phyloP scores from a whole-genome alignment of 2,329 filamentous ascomycete species.

The Diaporthe citriasiana region DNA sequence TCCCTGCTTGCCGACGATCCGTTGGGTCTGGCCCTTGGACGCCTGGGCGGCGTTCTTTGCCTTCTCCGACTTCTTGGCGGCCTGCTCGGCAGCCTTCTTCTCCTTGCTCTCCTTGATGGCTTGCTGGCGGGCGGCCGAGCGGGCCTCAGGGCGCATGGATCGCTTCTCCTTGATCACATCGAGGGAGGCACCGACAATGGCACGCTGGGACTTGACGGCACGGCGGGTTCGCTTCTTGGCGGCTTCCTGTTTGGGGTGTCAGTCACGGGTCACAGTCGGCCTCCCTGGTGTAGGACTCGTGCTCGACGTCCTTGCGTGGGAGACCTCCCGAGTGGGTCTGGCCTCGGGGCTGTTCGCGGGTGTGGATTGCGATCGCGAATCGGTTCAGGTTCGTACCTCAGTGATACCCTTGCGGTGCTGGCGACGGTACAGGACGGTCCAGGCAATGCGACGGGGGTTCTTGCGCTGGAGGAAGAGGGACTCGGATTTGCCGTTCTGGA shows the following conservation, averaged over 20 bases:
- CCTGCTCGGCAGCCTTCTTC: constrained; percentile 91
- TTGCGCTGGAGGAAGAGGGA: constrained; percentile 99
- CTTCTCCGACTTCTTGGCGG: constrained; percentile 99
- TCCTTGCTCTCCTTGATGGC: constrained; percentile 99
- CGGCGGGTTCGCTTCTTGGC: constrained; percentile 99
- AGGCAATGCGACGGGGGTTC: constrained; percentile 99
- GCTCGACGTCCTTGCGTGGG: neutral
- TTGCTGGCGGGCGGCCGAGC: constrained; percentile 86
- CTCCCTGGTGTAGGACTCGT: neutral
- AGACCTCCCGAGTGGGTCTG: constrained; percentile 27
- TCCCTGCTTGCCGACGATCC: constrained; percentile 96
- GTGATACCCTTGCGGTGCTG: constrained; percentile 99
- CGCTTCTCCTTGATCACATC: constrained; percentile 99
- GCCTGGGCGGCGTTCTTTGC: constrained; percentile 86
- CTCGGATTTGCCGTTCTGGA: constrained; percentile 99
- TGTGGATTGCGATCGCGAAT: constrained; percentile 37
- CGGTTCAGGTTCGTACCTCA: constrained; percentile 80
- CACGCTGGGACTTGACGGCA: constrained; percentile 98
- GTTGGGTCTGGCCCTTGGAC: constrained; percentile 81
- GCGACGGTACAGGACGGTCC: constrained; percentile 98
- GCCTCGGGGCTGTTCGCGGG: constrained; percentile 12
- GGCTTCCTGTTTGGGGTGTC: constrained; percentile 82
- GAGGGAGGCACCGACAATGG: constrained; percentile 98
- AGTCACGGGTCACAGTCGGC: constrained; percentile 48
- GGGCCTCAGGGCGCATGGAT: constrained; percentile 93